Evolutionary conservation across 1,284 basidiomycete genomes (phyloP).

Genomic region (Paramarasmius palmivorus): DNA sequence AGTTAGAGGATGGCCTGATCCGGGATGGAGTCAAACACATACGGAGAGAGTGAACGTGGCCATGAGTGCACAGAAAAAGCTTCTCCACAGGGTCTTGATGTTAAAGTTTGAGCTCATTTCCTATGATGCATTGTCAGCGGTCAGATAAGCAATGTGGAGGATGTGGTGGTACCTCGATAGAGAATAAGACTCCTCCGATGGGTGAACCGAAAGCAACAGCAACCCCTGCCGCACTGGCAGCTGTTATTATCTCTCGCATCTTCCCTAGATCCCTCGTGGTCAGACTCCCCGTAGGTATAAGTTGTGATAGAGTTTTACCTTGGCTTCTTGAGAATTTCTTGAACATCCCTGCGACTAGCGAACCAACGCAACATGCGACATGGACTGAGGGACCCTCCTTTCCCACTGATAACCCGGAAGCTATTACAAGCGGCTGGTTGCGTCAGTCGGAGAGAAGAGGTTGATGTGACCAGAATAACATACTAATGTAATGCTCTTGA

Average conservation of each 20-base stretch:
- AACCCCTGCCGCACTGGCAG: conserved; percentile 95
- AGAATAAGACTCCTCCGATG: conserved; percentile 96
- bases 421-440: conserved; percentile 91
- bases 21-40: conserved; percentile 31
- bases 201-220: conserved; percentile 98
- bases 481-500: conserved; percentile 92
- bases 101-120: conserved; percentile 99
- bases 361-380: conserved; percentile 93
- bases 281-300: conserved; percentile 9
- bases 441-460: conserved; percentile 3
- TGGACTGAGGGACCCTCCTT: conserved; percentile 99
- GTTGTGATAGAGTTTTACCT: conserved; percentile 49
- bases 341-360: conserved; percentile 84
- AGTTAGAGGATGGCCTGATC: conserved; percentile 12
- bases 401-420: conserved; percentile 94
- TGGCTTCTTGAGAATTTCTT: conserved; percentile 85
- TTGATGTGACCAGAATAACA: conserved; percentile 28
- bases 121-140: conserved; percentile 43
- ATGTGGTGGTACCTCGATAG: conserved; percentile 59
- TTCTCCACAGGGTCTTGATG: conserved; percentile 98
- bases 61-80: conserved; percentile 95
- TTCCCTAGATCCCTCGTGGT: conserved; percentile 59
- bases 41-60: conserved; percentile 96
- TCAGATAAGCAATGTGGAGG: background rate
- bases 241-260: conserved; percentile 94